A percentile compares a stretch with the other conserved stretches of the same genome.
Evolutionary conservation across 352 stramenopile genomes (phyloP).

Genomic region (Pythium myriotylum): DNA sequence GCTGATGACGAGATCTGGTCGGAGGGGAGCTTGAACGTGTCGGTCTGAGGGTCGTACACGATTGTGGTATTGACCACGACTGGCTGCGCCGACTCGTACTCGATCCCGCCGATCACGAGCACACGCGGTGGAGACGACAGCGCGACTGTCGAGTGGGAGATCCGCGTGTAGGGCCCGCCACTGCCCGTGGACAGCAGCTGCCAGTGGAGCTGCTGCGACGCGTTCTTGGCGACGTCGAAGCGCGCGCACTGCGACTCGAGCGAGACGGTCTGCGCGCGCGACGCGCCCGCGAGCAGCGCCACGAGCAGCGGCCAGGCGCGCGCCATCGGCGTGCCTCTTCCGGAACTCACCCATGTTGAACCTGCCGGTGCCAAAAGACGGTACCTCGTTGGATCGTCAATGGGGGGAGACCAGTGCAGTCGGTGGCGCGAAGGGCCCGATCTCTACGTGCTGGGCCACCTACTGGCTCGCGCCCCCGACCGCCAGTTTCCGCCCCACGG

Average conservation of each 20-base stretch:
- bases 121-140: slow-evolving; percentile 35
- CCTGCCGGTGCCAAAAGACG: background rate
- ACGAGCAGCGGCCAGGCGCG: background rate
- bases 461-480: slow-evolving; percentile 8
- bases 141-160: slow-evolving; percentile 48
- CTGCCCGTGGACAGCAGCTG: slow-evolving; percentile 28
- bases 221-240: slow-evolving; percentile 39
- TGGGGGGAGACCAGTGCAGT: slow-evolving; percentile 1
- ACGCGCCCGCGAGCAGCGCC: background rate
- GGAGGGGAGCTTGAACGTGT: slow-evolving; percentile 42
- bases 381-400: background rate
- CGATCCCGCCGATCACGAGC: slow-evolving; percentile 64
- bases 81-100: slow-evolving; percentile 71
- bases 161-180: slow-evolving; percentile 46
- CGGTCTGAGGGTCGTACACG: slow-evolving; percentile 47
- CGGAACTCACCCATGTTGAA: background rate
- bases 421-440: slow-evolving; percentile 12
- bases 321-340: too few relatives aligned
- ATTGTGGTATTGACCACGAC: slow-evolving; percentile 56
- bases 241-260: slow-evolving; percentile 36
- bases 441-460: background rate
- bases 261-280: background rate
- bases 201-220: slow-evolving; percentile 43
- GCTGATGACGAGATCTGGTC: slow-evolving; percentile 57
- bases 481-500: slow-evolving; percentile 10